Evolutionary conservation across 2,329 filamentous ascomycete species (phyloP).

Genomic region (Penicillium capsulatum): DNA sequence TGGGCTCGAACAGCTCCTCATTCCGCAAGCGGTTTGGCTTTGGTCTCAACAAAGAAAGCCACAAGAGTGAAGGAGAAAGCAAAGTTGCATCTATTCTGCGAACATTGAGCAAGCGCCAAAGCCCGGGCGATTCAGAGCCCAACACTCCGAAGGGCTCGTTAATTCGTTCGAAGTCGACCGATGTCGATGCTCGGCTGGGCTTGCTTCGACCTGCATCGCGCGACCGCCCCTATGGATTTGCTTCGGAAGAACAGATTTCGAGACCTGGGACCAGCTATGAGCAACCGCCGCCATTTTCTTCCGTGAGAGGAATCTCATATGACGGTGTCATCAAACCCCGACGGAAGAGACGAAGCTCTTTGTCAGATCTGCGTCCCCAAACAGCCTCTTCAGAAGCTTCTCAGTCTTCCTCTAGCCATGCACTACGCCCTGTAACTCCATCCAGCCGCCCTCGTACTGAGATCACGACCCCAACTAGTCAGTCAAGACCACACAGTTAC

Average conservation of each 20-base stretch:
- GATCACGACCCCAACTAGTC: slow-evolving; percentile 27
- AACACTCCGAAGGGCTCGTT: slow-evolving; percentile 65
- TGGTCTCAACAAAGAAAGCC: slow-evolving; percentile 72
- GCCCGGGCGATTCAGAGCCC: slow-evolving; percentile 57
- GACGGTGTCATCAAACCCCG: slow-evolving; percentile 44
- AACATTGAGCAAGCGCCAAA: slow-evolving; percentile 78
- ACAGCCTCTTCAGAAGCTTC: slow-evolving; percentile 57
- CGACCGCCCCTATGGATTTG: slow-evolving; percentile 51
- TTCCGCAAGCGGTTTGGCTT: slow-evolving; percentile 80
- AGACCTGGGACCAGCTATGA: slow-evolving; percentile 47
- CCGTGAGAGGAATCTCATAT: slow-evolving; percentile 50
- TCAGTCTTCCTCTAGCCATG: slow-evolving; percentile 29
- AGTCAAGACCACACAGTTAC: slow-evolving; percentile 29
- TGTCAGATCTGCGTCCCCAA: slow-evolving; percentile 75
- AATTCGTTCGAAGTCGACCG: slow-evolving; percentile 71
- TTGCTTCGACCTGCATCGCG: slow-evolving; percentile 54
- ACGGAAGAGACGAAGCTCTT: slow-evolving; percentile 83
- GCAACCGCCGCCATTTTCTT: slow-evolving; percentile 45
- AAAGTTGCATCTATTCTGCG: slow-evolving; percentile 75
- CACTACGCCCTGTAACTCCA: slow-evolving; percentile 38
- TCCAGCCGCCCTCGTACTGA: slow-evolving; percentile 28
- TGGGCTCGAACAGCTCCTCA: slow-evolving; percentile 83
- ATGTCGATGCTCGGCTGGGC: slow-evolving; percentile 54
- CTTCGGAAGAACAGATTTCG: slow-evolving; percentile 45
- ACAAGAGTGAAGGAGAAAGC: slow-evolving; percentile 65